Conservation (phyloP, 2,329 filamentous ascomycete genomes). For the Pseudogymnoascus sp. region DNA sequence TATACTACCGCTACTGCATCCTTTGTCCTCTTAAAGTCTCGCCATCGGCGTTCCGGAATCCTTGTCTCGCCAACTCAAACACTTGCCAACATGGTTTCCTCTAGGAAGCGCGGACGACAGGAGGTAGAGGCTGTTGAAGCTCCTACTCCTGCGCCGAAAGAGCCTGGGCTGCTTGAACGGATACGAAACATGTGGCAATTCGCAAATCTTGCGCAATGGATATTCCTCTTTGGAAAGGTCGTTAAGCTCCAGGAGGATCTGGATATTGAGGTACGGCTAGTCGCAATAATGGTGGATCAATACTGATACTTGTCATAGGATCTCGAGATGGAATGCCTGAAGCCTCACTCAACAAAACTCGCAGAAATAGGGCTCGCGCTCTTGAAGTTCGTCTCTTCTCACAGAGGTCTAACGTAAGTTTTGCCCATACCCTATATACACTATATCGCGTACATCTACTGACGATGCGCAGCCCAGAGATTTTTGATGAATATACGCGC, state of each 20-base stretch:
- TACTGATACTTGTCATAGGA: slow-evolving; percentile 48
- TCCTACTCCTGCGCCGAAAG: slow-evolving; percentile 22
- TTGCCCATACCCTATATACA: background rate
- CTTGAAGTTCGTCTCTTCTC: slow-evolving; percentile 88
- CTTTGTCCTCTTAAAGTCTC: background rate
- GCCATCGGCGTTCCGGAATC: background rate
- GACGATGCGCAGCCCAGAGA: slow-evolving; percentile 54
- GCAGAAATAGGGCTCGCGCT: slow-evolving; percentile 76
- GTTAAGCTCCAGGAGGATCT: slow-evolving; percentile 86
- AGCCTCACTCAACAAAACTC: slow-evolving; percentile 65
- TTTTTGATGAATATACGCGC: slow-evolving; percentile 89
- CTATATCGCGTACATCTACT: slow-evolving; percentile 14
- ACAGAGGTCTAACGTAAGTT: slow-evolving; percentile 81
- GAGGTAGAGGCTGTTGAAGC: slow-evolving; percentile 30
- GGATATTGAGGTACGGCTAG: slow-evolving; percentile 70
- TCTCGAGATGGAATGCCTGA: slow-evolving; percentile 80
- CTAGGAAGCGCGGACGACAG: slow-evolving; percentile 41
- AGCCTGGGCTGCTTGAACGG: slow-evolving; percentile 44
- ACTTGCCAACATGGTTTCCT: slow-evolving; percentile 33
- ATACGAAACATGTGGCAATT: slow-evolving; percentile 95
- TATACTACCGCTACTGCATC: background rate
- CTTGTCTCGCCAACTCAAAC: background rate
- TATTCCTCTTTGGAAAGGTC: slow-evolving; percentile 79
- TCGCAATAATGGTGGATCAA: slow-evolving; percentile 4
- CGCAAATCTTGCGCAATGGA: slow-evolving; percentile 87